Base-by-base conservation (phyloP, 2,329 filamentous ascomycete genomes). In the Waltergamsia citrina region DNA sequence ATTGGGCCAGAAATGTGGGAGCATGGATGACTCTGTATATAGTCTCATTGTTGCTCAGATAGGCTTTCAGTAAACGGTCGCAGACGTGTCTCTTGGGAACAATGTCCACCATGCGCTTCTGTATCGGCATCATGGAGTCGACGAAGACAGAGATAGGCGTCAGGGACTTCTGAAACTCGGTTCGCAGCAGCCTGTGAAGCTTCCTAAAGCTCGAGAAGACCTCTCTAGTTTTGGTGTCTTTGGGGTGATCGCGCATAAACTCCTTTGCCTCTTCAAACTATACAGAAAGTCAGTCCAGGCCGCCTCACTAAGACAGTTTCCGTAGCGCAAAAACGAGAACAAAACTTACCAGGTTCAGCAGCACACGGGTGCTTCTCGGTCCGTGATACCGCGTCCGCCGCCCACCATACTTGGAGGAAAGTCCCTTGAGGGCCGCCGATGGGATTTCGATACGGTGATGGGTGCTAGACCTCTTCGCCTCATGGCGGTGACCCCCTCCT, bases 31-130 rank as follows among this genome's bases (percentile, higher is more conserved):
- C 62, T 21, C 70, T 63, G 40, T 71, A 74, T 8, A 73, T 58
- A 4, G 62, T 65, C 43, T 74, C 71, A 8, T 65, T 66, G 2
- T 63, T 62, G 24, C 59, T 58, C 34, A 73, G 55, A 41, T 74
- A 74, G 2, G 62, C 52, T 7, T 60, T 51, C 4, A 74, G 43
- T 4, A 74, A 57, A 11, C 62, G 58, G 42, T 73, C 69, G 49
- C 71, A 75, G 7, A 69, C 61, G 1, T 52, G 38, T 44, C 62
- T 67, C 21, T 60, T 63, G 1, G 71, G 71, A 14, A 74, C 44
- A 11, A 74, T 70, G 37, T 74, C 69, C 20, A 59, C 62, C 71
- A 75, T 75, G 30, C 71, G 67, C 47, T 71, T 71, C 37, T 65
- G 63, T 3, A 74, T 60, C 0, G 71, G 69, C 47, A 71, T 68